Evolutionary conservation across 1,139 yeast genomes (phyloP), one percentile per base, ranked within the genome.

Genomic region (Suhomyces anneliseae): DNA sequence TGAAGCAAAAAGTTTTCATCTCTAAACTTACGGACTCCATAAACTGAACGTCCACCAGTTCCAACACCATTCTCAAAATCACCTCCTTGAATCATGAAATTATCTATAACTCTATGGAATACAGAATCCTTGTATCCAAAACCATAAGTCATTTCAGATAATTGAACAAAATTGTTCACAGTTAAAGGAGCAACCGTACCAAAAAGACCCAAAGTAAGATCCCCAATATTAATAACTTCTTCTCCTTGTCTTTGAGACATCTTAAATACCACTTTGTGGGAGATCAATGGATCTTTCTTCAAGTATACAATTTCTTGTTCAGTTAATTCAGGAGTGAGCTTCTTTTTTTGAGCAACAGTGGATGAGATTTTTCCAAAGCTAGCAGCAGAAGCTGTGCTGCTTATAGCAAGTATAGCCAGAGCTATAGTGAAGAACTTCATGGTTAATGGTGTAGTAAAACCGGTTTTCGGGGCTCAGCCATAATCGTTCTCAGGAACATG

Each of bases 1-100:
- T 54, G 56, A 12, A 74, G 36, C 4, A 44, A 47, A 44, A 72
- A 73, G 54, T 68, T 69, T 52, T 74, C 79, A 50, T 74, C 78
- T 9, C 61, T 64, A 46, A 74, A 74, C 43, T 52, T 53, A 3
- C 56, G 57, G 37, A 45, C 42, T 35, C 57, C 58, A 47, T 60
- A 72, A 15, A 72, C 65, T 2, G 72, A 65, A 40, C 58, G 55
- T 4, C 72, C 72, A 1, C 72, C 72, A 9, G 61, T 54, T 1
- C 72, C 74, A 41, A 54, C 57, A 2, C 59, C 59, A 27, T 48
- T 43, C 42, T 61, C 59, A 42, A 64, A 68, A 49, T 67, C 69
- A 8, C 79, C 79, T 3, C 75, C 73, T 51, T 73, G 78, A 32
- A 73, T 59, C 70, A 74, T 66, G 49, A 70, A 73, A 45, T 67